phyloP scores from a whole-genome alignment of 192 early-diverging fungal species.

The Umbelopsis ramanniana region DNA sequence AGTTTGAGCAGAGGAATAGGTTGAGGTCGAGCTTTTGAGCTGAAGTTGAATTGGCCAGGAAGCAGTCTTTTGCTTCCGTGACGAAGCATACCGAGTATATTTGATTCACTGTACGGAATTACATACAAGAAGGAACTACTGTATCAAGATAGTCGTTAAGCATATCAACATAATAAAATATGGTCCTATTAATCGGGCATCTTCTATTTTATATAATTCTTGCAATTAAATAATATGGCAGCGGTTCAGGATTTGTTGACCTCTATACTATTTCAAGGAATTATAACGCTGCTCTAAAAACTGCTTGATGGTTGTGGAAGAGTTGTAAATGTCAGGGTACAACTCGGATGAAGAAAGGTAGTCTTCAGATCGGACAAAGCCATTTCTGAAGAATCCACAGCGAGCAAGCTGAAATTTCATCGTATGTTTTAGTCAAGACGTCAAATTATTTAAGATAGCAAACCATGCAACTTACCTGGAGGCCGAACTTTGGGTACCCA shows the following conservation, averaged over 20 bases:
- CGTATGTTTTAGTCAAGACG: too few relatives aligned
- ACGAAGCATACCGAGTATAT: not conserved
- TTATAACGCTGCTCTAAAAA: not conserved
- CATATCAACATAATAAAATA: too few relatives aligned
- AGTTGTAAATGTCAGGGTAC: conserved; percentile 20
- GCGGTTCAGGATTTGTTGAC: too few relatives aligned
- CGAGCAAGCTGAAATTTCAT: conserved; percentile 1
- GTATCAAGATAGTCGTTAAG: too few relatives aligned
- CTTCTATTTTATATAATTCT: too few relatives aligned
- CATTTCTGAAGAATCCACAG: conserved; percentile 9
- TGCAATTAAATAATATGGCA: too few relatives aligned
- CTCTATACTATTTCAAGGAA: not conserved
- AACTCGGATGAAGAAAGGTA: conserved; percentile 18
- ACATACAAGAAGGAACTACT: too few relatives aligned
- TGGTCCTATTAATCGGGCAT: too few relatives aligned
- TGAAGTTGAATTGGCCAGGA: not conserved
- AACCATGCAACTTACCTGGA: not conserved
- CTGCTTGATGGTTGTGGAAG: conserved; percentile 2
- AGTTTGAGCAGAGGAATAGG: not conserved
- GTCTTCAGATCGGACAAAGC: conserved; percentile 17
- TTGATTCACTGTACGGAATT: too few relatives aligned
- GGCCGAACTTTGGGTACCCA: not conserved
- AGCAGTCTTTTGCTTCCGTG: not conserved
- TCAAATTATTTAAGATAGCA: too few relatives aligned
- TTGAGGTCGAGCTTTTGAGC: not conserved